Evolutionary conservation across 768 basidiomycete genomes (phyloP).

Genomic region (Cubamyces lactineus): DNA sequence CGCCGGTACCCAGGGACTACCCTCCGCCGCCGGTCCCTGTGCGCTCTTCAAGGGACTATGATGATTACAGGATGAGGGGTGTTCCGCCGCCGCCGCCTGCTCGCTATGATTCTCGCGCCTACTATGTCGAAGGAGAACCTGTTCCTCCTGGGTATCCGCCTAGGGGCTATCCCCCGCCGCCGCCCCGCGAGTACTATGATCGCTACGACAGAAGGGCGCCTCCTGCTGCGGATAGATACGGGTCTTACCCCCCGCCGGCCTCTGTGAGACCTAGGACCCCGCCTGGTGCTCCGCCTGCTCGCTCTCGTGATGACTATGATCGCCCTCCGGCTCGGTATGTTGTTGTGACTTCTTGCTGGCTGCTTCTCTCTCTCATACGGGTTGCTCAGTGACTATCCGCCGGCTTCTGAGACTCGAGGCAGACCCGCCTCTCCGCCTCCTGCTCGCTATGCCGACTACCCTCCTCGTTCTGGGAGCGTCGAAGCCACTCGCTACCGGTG

Average conservation of each 20-base stretch:
- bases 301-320: constrained; percentile 67
- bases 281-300: constrained; percentile 54
- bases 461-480: constrained; percentile 47
- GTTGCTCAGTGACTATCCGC: constrained; percentile 54
- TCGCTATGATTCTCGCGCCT: constrained; percentile 54
- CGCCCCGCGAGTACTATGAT: constrained; percentile 50
- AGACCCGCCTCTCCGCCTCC: constrained; percentile 52
- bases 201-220: constrained; percentile 56
- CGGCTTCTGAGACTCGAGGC: constrained; percentile 54
- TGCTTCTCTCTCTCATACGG: constrained; percentile 1
- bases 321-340: constrained; percentile 60
- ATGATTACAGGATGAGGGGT: constrained; percentile 68
- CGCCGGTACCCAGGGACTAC: constrained; percentile 64
- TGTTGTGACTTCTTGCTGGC: constrained; percentile 6
- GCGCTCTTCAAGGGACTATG: constrained; percentile 60
- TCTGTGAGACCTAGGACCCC: constrained; percentile 57
- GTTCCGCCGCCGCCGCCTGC: constrained; percentile 50
- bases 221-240: constrained; percentile 46
- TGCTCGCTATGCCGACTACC: constrained; percentile 42
- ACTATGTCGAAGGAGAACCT: constrained; percentile 48
- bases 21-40: constrained; percentile 44
- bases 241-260: constrained; percentile 47
- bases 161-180: constrained; percentile 53
- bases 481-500: constrained; percentile 43
- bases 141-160: constrained; percentile 51